These are phyloP conservation scores for Fusarium sp. DNA, from an alignment of 2,329 filamentous ascomycete genomes.

Conservation along the genomic window DNA sequence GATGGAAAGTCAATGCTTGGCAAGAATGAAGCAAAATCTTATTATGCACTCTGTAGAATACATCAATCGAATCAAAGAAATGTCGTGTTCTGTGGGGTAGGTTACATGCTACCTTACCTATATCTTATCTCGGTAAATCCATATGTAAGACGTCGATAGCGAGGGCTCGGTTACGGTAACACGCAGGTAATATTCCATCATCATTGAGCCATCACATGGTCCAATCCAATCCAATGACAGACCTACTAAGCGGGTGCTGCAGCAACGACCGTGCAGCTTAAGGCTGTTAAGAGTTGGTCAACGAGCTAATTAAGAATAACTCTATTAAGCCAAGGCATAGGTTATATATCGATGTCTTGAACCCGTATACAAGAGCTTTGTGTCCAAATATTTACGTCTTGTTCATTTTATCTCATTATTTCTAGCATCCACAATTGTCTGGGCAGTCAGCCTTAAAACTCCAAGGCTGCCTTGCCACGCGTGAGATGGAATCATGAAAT, in stretches of 20 bases:
- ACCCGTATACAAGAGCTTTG: too few relatives aligned
- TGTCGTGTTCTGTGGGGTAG: neutral
- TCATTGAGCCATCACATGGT: constrained; percentile 21
- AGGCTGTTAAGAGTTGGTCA: neutral
- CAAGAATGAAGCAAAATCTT: neutral
- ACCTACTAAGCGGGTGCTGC: constrained; percentile 16
- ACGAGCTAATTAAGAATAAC: constrained; percentile 3
- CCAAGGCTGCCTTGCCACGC: constrained; percentile 28
- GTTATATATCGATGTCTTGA: neutral
- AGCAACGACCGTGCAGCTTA: constrained; percentile 21
- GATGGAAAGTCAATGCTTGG: constrained; percentile 28
- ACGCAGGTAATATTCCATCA: constrained; percentile 7
- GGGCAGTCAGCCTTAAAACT: constrained; percentile 31
- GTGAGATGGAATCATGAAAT: constrained; percentile 20
- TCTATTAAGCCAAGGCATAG: neutral
- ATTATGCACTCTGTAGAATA: neutral
- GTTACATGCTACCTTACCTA: neutral
- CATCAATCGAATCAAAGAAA: neutral
- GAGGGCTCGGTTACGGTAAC: constrained; percentile 14
- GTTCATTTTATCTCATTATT: neutral
- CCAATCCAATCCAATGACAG: constrained; percentile 18
- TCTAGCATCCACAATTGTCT: neutral
- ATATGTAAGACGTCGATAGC: neutral
- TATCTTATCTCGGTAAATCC: neutral
- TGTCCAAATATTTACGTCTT: neutral